A percentile compares a stretch with the other conserved stretches of the same genome.
These are phyloP conservation scores for Alternaria arborescens DNA, from an alignment of 2,329 filamentous ascomycete species.

Conservation along the genomic window DNA sequence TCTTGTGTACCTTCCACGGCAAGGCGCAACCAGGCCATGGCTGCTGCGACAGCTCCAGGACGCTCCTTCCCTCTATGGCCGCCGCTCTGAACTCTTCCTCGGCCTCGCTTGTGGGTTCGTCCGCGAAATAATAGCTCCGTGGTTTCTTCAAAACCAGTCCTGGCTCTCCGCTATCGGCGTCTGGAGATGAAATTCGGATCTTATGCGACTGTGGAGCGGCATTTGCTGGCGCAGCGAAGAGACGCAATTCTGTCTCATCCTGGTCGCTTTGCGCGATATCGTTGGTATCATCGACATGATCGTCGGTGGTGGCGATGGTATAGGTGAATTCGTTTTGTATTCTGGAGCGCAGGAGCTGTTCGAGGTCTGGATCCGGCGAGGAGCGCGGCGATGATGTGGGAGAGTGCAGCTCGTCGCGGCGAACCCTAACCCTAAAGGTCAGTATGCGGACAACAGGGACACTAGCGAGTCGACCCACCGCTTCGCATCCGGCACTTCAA, in stretches of 20 bases:
- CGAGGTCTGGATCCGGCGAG: slow-evolving; percentile 45
- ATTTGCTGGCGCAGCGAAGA: slow-evolving; percentile 43
- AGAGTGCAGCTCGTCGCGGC: slow-evolving; percentile 48
- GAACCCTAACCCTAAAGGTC: slow-evolving; percentile 33
- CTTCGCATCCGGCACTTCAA: slow-evolving; percentile 35
- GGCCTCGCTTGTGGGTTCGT: slow-evolving; percentile 35
- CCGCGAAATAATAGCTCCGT: slow-evolving; percentile 47
- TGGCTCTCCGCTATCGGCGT: slow-evolving; percentile 31
- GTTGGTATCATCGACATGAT: slow-evolving; percentile 3
- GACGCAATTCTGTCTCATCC: slow-evolving; percentile 46
- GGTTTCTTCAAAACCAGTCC: slow-evolving; percentile 43
- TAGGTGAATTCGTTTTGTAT: slow-evolving; percentile 36
- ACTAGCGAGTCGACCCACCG: slow-evolving; percentile 23
- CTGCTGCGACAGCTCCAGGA: slow-evolving; percentile 38
- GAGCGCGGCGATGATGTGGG: slow-evolving; percentile 45
- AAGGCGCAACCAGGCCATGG: slow-evolving; percentile 48
- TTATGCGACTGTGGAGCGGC: slow-evolving; percentile 35
- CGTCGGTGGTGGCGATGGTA: slow-evolving; percentile 14
- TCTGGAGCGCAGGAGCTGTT: slow-evolving; percentile 42
- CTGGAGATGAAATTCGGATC: slow-evolving; percentile 46
- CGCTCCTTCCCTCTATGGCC: slow-evolving; percentile 40
- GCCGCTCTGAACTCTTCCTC: slow-evolving; percentile 32
- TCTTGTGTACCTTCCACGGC: slow-evolving; percentile 47
- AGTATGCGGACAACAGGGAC: slow-evolving; percentile 15
- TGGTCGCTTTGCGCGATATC: slow-evolving; percentile 26